A percentile compares a stretch with the other conserved stretches of the same genome.
These are phyloP conservation scores for Micractinium sp. DNA, from an alignment of 139 green algal genomes.

Conservation along the genomic window DNA sequence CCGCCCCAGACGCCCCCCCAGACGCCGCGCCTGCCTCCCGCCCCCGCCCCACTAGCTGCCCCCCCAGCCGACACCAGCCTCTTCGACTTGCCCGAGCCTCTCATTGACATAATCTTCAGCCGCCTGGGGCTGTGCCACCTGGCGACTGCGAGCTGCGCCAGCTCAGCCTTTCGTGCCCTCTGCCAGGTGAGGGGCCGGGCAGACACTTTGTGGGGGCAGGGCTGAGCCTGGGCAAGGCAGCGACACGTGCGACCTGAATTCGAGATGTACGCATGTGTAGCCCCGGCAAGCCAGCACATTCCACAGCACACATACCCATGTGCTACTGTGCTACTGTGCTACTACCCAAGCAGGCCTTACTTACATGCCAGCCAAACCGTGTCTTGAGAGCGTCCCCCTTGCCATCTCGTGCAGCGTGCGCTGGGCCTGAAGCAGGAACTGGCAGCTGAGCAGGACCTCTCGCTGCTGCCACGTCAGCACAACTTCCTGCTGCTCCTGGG, in stretches of 20 bases:
- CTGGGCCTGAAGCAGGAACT: background rate
- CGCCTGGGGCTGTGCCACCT: background rate
- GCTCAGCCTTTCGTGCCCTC: background rate
- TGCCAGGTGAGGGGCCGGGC: background rate
- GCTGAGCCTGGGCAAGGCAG: too few species aligned
- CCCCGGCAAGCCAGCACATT: too few species aligned
- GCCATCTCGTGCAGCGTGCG: background rate
- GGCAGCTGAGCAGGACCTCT: background rate
- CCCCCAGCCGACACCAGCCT: background rate
- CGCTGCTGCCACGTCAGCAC: background rate
- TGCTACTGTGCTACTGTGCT: background rate
- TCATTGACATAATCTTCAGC: background rate
- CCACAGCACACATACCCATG: background rate
- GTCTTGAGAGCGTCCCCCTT: background rate
- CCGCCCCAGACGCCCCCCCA: too few species aligned
- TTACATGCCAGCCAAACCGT: background rate
- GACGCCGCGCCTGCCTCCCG: too few species aligned
- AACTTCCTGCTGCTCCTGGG: constrained; percentile 28
- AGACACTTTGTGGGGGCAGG: background rate
- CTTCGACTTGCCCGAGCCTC: background rate
- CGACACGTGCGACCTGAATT: too few species aligned
- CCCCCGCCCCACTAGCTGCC: too few species aligned
- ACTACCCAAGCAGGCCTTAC: background rate
- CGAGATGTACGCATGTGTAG: too few species aligned
- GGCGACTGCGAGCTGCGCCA: background rate